Evolutionary conservation across 441 rosid genomes (phyloP).

Genomic region (Populus trichocarpa): DNA sequence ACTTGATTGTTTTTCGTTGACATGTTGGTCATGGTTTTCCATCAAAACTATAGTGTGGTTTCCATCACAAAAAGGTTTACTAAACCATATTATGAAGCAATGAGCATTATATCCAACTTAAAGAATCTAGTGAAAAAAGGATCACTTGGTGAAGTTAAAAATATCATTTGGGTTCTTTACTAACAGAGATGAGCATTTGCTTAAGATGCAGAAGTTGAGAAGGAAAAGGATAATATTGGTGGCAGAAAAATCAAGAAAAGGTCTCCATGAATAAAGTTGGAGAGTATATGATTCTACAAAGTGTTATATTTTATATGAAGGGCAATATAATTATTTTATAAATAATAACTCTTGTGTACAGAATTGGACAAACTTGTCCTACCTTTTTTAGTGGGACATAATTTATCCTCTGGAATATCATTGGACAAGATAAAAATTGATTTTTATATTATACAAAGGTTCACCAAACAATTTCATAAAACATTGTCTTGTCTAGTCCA

Average conservation of each 20-base stretch:
- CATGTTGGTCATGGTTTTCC: conserved; percentile 20
- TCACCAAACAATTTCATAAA: too few relatives aligned
- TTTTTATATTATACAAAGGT: too few relatives aligned
- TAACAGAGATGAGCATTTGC: background rate
- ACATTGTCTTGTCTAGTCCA: too few relatives aligned
- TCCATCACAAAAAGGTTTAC: background rate
- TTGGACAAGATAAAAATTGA: too few relatives aligned
- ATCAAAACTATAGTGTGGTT: conserved; percentile 19
- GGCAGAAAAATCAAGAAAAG: background rate
- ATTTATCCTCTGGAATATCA: too few relatives aligned
- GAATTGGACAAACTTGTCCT: too few relatives aligned
- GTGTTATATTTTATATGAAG: too few relatives aligned
- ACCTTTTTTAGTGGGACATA: too few relatives aligned
- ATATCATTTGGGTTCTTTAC: background rate
- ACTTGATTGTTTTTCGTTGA: conserved; percentile 20
- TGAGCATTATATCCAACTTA: conserved; percentile 19
- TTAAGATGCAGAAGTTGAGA: background rate
- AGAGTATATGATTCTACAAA: too few relatives aligned
- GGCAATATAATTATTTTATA: too few relatives aligned
- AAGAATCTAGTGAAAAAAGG: conserved; percentile 16
- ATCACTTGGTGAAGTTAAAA: conserved; percentile 4
- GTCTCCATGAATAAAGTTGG: too few relatives aligned
- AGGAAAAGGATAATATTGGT: background rate
- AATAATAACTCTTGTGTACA: too few relatives aligned
- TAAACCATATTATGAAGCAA: conserved; percentile 26